Percentiles rank a stretch among this genome's conserved stretches.
These are phyloP conservation scores for Cladobotryum mycophilum DNA, from an alignment of 2,329 filamentous ascomycete genomes.

Conservation along the genomic window DNA sequence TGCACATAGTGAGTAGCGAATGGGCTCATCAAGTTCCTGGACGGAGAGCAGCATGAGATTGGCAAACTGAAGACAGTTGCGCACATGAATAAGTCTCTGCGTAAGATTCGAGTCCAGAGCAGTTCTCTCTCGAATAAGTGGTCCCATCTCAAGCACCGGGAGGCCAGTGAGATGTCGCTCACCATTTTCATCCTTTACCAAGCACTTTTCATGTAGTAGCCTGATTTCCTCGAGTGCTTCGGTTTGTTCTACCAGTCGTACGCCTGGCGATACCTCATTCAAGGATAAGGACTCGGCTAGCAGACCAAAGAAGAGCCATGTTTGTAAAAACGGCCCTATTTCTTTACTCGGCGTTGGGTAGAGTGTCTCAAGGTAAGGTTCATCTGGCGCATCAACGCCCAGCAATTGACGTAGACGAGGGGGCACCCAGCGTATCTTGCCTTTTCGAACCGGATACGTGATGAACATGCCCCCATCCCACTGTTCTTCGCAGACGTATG, in stretches of 20 bases:
- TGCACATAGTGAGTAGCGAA: constrained; percentile 23
- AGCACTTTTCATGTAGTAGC: constrained; percentile 9
- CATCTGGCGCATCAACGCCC: neutral
- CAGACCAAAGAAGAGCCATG: constrained; percentile 29
- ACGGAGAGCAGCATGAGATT: constrained; percentile 11
- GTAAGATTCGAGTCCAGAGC: constrained; percentile 5
- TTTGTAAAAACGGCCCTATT: constrained; percentile 23
- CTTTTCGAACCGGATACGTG: constrained; percentile 18
- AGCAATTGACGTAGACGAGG: constrained; percentile 6
- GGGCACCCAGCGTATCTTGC: constrained; percentile 10
- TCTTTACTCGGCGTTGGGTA: constrained; percentile 18
- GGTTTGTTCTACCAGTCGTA: constrained; percentile 9
- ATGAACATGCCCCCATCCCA: constrained; percentile 24
- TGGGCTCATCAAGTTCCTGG: constrained; percentile 16
- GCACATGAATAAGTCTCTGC: constrained; percentile 14
- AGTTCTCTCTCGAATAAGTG: constrained; percentile 12
- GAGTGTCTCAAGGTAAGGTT: constrained; percentile 12
- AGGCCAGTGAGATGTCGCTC: constrained; percentile 5
- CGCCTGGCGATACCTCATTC: constrained; percentile 17
- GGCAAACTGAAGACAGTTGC: constrained; percentile 16
- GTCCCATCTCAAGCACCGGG: neutral
- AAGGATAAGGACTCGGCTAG: constrained; percentile 23
- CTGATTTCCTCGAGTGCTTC: constrained; percentile 12
- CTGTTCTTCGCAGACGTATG: constrained; percentile 17
- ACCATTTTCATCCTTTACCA: constrained; percentile 8